A percentile compares a stretch with the other conserved stretches of the same genome.
These are phyloP conservation scores for Blumeria hordei DNA, from an alignment of 2,329 filamentous ascomycete genomes.

Conservation along the genomic window DNA sequence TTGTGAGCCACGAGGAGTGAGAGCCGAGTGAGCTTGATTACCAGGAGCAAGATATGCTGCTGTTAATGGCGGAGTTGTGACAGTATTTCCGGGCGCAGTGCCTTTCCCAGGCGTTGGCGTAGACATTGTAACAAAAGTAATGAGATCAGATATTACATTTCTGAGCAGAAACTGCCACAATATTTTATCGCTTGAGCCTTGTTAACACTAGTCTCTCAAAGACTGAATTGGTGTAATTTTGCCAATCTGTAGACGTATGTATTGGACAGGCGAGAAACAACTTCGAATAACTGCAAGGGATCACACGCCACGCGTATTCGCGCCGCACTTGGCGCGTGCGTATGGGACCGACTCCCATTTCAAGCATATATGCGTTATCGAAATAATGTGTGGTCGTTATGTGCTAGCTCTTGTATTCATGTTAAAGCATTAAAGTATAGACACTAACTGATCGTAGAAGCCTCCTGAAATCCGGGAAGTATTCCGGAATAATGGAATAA, in stretches of 20 bases:
- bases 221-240: too few relatives aligned
- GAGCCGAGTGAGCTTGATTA: slow-evolving; percentile 25
- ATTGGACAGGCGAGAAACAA: too few relatives aligned
- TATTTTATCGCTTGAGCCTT: not conserved
- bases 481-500: slow-evolving; percentile 51
- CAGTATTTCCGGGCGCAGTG: slow-evolving; percentile 15
- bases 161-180: not conserved
- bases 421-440: not conserved
- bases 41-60: slow-evolving; percentile 33
- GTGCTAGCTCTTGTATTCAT: slow-evolving; percentile 10
- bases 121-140: slow-evolving; percentile 8
- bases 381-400: slow-evolving; percentile 15
- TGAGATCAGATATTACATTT: not conserved
- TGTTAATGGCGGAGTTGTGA: slow-evolving; percentile 34
- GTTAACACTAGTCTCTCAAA: not conserved
- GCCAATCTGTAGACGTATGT: too few relatives aligned
- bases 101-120: slow-evolving; percentile 14
- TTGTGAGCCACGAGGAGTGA: slow-evolving; percentile 27
- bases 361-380: not conserved
- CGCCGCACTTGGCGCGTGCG: too few relatives aligned
- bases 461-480: slow-evolving; percentile 52
- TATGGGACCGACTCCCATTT: too few relatives aligned
- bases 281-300: too few relatives aligned
- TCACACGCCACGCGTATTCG: too few relatives aligned
- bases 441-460: slow-evolving; percentile 25